Evolutionary conservation across 2,329 filamentous ascomycete genomes (phyloP).

Genomic region (Curvularia lunata): DNA sequence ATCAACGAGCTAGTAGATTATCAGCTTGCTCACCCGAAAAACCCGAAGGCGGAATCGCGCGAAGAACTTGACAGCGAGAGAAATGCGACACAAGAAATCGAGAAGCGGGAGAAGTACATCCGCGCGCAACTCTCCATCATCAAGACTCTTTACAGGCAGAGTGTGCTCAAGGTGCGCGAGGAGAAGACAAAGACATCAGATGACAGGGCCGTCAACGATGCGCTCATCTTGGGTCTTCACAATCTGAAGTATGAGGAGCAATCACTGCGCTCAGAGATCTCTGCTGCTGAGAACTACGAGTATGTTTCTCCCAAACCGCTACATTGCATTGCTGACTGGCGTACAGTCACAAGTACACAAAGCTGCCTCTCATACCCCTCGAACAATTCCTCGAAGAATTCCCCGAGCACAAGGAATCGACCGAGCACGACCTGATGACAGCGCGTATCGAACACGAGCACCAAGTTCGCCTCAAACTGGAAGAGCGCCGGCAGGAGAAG

Average conservation of each 20-base stretch:
- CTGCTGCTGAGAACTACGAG: constrained; percentile 90
- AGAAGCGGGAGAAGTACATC: constrained; percentile 70
- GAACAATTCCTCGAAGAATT: constrained; percentile 80
- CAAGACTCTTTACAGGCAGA: constrained; percentile 81
- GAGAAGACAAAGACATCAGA: constrained; percentile 88
- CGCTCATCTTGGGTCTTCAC: constrained; percentile 88
- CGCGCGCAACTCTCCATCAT: constrained; percentile 65
- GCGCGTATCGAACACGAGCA: constrained; percentile 92
- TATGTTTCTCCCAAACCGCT: constrained; percentile 55
- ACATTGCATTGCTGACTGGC: constrained; percentile 20
- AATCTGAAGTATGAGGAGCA: constrained; percentile 97
- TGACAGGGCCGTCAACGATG: constrained; percentile 87
- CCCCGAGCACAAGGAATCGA: constrained; percentile 73
- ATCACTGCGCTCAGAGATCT: constrained; percentile 87
- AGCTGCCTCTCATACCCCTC: constrained; percentile 81
- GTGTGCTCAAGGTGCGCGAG: constrained; percentile 78
- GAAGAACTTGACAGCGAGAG: constrained; percentile 36
- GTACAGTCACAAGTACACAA: constrained; percentile 80
- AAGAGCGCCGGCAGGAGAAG: constrained; percentile 75
- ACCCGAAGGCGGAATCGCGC: constrained; percentile 24
- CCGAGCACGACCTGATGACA: constrained; percentile 84
- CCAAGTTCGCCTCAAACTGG: constrained; percentile 79
- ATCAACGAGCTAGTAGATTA: constrained; percentile 44
- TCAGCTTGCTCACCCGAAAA: constrained; percentile 36
- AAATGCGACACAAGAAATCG: constrained; percentile 33